Evolutionary conservation across 306 rosid species (phyloP).

Genomic region (Prunus campanulata): DNA sequence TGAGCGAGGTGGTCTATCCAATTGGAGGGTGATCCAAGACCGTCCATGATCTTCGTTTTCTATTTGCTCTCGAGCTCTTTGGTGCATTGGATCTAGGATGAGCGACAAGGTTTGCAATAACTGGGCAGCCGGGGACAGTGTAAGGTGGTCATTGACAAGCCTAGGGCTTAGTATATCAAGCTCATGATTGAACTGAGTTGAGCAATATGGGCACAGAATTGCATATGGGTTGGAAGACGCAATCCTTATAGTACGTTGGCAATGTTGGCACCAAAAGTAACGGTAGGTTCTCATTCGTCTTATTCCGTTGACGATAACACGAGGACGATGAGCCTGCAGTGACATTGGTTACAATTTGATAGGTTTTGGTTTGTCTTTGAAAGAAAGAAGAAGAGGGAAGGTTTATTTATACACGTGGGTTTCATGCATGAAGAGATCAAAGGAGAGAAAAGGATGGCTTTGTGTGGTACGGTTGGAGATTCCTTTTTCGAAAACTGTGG

Average conservation of each 20-base stretch:
- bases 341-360: conserved; percentile 34
- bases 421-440: conserved; percentile 4
- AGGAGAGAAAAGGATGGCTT: conserved; percentile 48
- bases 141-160: conserved; percentile 19
- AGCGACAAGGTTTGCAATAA: conserved; percentile 33
- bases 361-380: background rate
- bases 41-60: conserved; percentile 11
- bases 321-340: conserved; percentile 39
- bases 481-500: conserved; percentile 26
- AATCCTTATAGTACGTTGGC: conserved; percentile 12
- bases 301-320: conserved; percentile 45
- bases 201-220: conserved; percentile 2
- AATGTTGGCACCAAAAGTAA: conserved; percentile 35
- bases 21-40: conserved; percentile 54
- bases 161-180: conserved; percentile 51
- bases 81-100: conserved; percentile 35
- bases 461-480: conserved; percentile 37
- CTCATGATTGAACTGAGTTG: conserved; percentile 11
- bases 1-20: background rate
- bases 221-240: conserved; percentile 12
- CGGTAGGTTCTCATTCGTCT: conserved; percentile 63
- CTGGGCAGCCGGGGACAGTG: conserved; percentile 20
- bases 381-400: background rate
- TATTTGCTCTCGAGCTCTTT: conserved; percentile 18
- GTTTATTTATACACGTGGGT: background rate